phyloP scores from a whole-genome alignment of 257 asterid species.

The Capsicum baccatum region DNA sequence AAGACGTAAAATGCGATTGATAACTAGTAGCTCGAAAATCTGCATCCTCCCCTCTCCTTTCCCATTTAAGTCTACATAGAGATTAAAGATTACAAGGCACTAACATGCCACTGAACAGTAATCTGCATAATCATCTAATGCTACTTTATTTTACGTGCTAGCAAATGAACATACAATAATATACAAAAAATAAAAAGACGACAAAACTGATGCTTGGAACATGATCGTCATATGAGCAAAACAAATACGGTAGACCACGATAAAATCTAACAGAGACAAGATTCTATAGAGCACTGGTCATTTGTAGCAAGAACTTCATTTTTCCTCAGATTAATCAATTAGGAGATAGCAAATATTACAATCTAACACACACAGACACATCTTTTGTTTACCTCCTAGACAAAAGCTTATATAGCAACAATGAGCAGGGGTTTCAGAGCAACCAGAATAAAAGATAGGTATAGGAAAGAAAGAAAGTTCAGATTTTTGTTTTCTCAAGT shows the following conservation, averaged over 20 bases:
- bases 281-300: not conserved
- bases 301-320: not conserved
- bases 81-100: not conserved
- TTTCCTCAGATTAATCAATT: not conserved
- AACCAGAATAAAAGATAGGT: not conserved
- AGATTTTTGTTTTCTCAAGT: not conserved
- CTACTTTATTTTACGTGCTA: conserved; percentile 12
- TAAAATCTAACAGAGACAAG: conserved; percentile 5
- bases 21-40: not conserved
- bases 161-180: not conserved
- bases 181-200: not conserved
- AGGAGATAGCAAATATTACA: not conserved
- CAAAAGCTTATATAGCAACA: not conserved
- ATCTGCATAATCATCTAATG: not conserved
- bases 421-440: not conserved
- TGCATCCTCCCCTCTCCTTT: conserved; percentile 17
- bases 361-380: not conserved
- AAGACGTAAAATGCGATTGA: not conserved
- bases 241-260: not conserved
- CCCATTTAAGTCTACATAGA: not conserved
- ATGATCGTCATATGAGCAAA: not conserved
- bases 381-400: not conserved
- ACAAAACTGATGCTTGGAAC: not conserved
- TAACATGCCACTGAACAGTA: not conserved
- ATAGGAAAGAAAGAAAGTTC: not conserved